Base-by-base conservation (phyloP, 2,329 filamentous ascomycete species). In the Hypomyces rosellus region DNA sequence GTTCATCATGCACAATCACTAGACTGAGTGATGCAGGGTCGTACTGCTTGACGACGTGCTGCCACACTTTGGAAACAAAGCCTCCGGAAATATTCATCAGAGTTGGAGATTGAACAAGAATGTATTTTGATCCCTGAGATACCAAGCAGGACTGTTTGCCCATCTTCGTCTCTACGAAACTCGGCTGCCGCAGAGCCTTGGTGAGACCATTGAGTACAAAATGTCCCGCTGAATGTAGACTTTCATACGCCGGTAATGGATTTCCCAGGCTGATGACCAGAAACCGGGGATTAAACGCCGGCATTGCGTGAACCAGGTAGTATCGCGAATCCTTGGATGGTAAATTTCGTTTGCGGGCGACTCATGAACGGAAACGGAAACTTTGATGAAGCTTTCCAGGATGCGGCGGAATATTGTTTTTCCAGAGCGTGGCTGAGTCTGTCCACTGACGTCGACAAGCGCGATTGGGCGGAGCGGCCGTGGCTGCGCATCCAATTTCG, bases 221-320 rank as follows among this genome's bases (percentile, higher is more conserved):
- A 71, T 97, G 92, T 11, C 91, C 93, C 13, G 90, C 89, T 20
- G 85, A 91, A 70, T 97, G 93, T 7, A 92, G 82, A 16, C 88
- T 95, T 55, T 85, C 77, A 57, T 81, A 79, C 68, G 92, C 91
- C 2, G 82, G 73, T 6, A 78, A 74, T 6, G 88, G 89, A 61
- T 97, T 97, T 58, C 93, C 93, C 55, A 99, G 79, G 55, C 89
- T 93, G 71, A 90, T 80, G 61, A 97, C 76, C 50, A 97, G 81
- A 59, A 95, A 81, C 37, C 77, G 79, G 42, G 71, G 68, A 25
- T 62, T 66, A 48, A 69, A 67, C 61, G 68, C 39, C 18, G 13
- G 22, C 38, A 46, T 34, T 6, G 20, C 13, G 8, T 25, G 40
- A 22, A 30, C 8, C 8, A 30, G 25, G 25, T 20, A 3, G 2